Evolutionary conservation across 176 grass and related monocot species (phyloP).

Genomic region (Ampelocalamus luodianensis): DNA sequence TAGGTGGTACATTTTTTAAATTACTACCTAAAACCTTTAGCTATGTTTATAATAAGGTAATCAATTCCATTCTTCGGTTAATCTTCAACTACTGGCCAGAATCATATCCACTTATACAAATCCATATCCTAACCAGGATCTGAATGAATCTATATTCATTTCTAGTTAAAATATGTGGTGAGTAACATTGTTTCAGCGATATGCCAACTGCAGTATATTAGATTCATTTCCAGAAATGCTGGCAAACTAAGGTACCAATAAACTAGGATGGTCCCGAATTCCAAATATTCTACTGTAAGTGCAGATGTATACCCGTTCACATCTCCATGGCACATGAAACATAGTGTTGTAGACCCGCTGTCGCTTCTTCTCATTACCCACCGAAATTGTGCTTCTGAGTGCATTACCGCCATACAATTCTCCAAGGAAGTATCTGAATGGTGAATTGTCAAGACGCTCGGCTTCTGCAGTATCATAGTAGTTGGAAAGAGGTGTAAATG

Average conservation of each 20-base stretch:
- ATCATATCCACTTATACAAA: background rate
- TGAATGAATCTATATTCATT: background rate
- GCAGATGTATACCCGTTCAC: slow-evolving; percentile 81
- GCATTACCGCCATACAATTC: slow-evolving; percentile 89
- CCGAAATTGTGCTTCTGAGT: slow-evolving; percentile 94
- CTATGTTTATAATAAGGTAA: background rate
- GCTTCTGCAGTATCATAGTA: slow-evolving; percentile 55
- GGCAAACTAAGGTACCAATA: slow-evolving; percentile 8
- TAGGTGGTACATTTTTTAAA: background rate
- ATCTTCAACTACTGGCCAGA: background rate
- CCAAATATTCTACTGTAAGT: slow-evolving; percentile 21
- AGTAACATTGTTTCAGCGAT: slow-evolving; percentile 26
- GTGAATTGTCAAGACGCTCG: slow-evolving; percentile 64
- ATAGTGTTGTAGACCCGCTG: slow-evolving; percentile 95
- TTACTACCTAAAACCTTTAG: slow-evolving; percentile 16
- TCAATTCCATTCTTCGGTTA: background rate
- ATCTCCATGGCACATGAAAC: slow-evolving; percentile 99
- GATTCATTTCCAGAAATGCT: slow-evolving; percentile 17
- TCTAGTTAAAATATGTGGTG: slow-evolving; percentile 14
- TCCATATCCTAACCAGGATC: slow-evolving; percentile 12
- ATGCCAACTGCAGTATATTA: slow-evolving; percentile 15
- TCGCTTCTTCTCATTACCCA: slow-evolving; percentile 96
- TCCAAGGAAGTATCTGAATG: slow-evolving; percentile 87
- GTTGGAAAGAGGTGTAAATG: slow-evolving; percentile 25
- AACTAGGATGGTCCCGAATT: slow-evolving; percentile 7